Evolutionary conservation across 371 early-diverging fungal species (phyloP), one percentile per base, ranked within the genome.

Genomic region (Rhizopus sp.): DNA sequence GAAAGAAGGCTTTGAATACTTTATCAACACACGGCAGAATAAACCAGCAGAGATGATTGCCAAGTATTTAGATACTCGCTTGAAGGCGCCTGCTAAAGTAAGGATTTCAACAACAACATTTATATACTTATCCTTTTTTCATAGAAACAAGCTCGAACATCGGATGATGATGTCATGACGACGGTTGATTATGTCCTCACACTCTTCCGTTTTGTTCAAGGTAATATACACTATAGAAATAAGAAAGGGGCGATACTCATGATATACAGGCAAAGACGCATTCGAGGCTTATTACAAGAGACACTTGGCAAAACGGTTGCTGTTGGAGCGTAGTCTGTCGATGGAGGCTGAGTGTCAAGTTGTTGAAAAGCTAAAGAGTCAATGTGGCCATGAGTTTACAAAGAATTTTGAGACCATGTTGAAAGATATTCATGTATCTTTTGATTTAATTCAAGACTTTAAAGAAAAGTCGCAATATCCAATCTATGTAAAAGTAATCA

Each of bases 251-350:
- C 7, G 13, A 34, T 5, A 32, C 33, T 40, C 35, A 48, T 34
- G 7, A 44, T 54, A 29, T 35, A 39, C 32, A 77, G 82, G 89
- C 53, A 97, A 96, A 68, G 97, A 97, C 70, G 81, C 93, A 12
- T 99, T 99, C 70, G 97, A 97, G 67, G 93, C 90, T 2, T 97
- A 94, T 62, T 97, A 96, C 71, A 95, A 94, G 57, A 84, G 89
- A 8, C 90, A 90, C 57, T 71, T 99, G 50, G 92, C 97, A 23
- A 93, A 91, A 60, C 83, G 99, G 8, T 77, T 99, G 37, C 65
- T 97, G 9, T 72, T 91, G 38, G 82, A 84, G 46, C 88, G 84
- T 54, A 88, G 87, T 66, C 82, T 88, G 0, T 89, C 90, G 7
- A 80, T 81, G 3, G 97, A 96, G 52, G 66, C 87, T 1, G 99